phyloP scores from a whole-genome alignment of 2,329 filamentous ascomycete genomes.

The Alternaria sp. region DNA sequence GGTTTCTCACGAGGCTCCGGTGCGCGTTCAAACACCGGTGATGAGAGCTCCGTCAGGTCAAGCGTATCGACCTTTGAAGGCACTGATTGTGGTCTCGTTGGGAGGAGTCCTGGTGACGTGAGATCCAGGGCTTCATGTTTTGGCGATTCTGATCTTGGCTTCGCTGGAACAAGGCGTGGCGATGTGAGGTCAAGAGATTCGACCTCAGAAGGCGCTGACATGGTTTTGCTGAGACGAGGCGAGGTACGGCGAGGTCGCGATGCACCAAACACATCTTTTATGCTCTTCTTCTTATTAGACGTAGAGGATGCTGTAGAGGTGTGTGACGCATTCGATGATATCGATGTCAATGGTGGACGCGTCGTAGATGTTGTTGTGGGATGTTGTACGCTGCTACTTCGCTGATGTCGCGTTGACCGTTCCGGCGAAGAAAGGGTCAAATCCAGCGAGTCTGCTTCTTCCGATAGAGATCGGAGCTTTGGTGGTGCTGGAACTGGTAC shows the following conservation, averaged over 20 bases:
- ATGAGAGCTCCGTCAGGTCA: slow-evolving; percentile 34
- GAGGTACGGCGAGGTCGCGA: slow-evolving; percentile 30
- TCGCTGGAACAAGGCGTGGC: slow-evolving; percentile 2
- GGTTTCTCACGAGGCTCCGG: not conserved
- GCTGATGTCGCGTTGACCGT: not conserved
- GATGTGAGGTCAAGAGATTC: slow-evolving; percentile 28
- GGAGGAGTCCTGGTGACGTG: slow-evolving; percentile 16
- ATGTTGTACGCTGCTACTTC: slow-evolving; percentile 3
- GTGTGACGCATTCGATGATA: slow-evolving; percentile 38
- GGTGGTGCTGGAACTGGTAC: slow-evolving; percentile 26
- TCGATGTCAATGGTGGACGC: slow-evolving; percentile 37
- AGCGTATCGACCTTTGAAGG: slow-evolving; percentile 29
- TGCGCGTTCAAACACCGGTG: slow-evolving; percentile 10
- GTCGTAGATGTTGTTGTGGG: slow-evolving; percentile 7
- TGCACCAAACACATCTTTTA: slow-evolving; percentile 2
- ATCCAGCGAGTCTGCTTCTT: slow-evolving; percentile 39
- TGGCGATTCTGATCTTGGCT: slow-evolving; percentile 9
- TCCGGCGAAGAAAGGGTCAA: slow-evolving; percentile 40
- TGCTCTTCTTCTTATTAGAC: slow-evolving; percentile 7
- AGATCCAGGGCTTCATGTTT: slow-evolving; percentile 39
- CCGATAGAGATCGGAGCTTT: slow-evolving; percentile 21
- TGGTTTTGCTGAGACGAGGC: slow-evolving; percentile 30
- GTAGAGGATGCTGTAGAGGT: slow-evolving; percentile 9
- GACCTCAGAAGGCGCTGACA: slow-evolving; percentile 17
- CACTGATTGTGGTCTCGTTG: not conserved